A percentile compares a stretch with the other conserved stretches of the same genome.
phyloP scores from a whole-genome alignment of 1,139 yeast genomes.

The Keqinozyma sinolaborantium region DNA sequence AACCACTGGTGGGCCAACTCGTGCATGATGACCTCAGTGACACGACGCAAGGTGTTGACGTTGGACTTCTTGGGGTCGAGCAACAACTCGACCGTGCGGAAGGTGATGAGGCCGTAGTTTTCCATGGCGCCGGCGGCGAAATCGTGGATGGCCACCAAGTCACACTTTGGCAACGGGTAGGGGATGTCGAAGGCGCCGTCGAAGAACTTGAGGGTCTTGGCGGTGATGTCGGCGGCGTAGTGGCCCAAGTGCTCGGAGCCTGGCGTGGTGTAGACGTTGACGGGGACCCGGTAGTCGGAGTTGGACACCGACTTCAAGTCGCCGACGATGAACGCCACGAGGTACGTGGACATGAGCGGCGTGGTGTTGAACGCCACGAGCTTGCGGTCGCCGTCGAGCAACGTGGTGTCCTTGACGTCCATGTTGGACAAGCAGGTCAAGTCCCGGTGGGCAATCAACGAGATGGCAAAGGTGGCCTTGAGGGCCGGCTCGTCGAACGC shows the following conservation, averaged over 20 bases:
- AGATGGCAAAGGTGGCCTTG: constrained; percentile 73
- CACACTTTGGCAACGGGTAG: constrained; percentile 60
- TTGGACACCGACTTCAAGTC: constrained; percentile 71
- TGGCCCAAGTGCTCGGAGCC: constrained; percentile 49
- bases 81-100: constrained; percentile 52
- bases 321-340: constrained; percentile 76
- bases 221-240: constrained; percentile 49
- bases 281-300: constrained; percentile 60
- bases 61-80: constrained; percentile 45
- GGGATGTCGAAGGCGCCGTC: constrained; percentile 51
- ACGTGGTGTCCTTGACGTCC: constrained; percentile 57
- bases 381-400: constrained; percentile 44
- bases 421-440: constrained; percentile 76
- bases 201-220: constrained; percentile 49
- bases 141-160: constrained; percentile 54
- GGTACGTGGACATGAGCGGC: constrained; percentile 75
- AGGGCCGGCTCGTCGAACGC: constrained; percentile 85
- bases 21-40: constrained; percentile 58
- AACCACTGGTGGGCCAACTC: constrained; percentile 69
- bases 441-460: constrained; percentile 55
- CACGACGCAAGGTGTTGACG: constrained; percentile 43
- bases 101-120: constrained; percentile 56
- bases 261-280: constrained; percentile 53
- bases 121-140: constrained; percentile 65
- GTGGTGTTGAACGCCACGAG: constrained; percentile 51